Base-by-base conservation (phyloP, 2,329 filamentous ascomycete genomes). In the Lasiodiplodia sp. region DNA sequence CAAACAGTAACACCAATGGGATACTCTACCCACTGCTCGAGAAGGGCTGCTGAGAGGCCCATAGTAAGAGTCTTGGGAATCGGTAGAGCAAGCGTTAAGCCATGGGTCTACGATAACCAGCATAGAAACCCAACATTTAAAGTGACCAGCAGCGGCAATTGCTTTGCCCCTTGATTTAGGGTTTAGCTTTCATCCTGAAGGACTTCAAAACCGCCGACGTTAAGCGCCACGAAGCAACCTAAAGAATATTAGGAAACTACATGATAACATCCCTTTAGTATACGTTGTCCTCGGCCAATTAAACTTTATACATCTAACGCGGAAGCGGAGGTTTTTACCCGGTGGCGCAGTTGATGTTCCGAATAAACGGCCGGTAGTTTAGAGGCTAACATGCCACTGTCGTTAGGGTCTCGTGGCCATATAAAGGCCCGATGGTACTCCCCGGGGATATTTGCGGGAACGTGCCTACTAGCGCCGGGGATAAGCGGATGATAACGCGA, bases 21-120 rank as follows among this genome's bases (percentile, higher is more conserved):
- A 62, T 83, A 84, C 68, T 84, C 83, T 14, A 75, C 74, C 82
- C 82, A 84, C 31, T 58, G 55, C 47, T 67, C 66, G 5, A 62
- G 16, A 16, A 67, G n/a, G 38, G 53, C 21, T 5, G 57, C 16
- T 28, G 57, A 18, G 21, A 62, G 57, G 2, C 5, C 57, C 57
- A 62, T 62, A 5, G 23, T 18, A 11, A n/a, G 23, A 16, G 31
- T 38, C 34, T 56, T n/a, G 21, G 16, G 38, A 38, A 5, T 7
- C 28, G 25, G 31, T 3, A 18, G 25, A 23, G 21, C 28, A 2
- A 18, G 25, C 16, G 31, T 34, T 31, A 10, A 53, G 12, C 28
- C 21, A 11, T 53, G 1, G 23, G 6, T 6, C 1, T 11, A 25
- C 21, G 10, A 14, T 25, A n/a, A 21, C 25, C 31, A 10, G 28